Percentiles rank a stretch among this genome's conserved stretches.
These are phyloP conservation scores for Rhodosporidiobolus odoratus DNA, from an alignment of 768 basidiomycete species.

Conservation along the genomic window DNA sequence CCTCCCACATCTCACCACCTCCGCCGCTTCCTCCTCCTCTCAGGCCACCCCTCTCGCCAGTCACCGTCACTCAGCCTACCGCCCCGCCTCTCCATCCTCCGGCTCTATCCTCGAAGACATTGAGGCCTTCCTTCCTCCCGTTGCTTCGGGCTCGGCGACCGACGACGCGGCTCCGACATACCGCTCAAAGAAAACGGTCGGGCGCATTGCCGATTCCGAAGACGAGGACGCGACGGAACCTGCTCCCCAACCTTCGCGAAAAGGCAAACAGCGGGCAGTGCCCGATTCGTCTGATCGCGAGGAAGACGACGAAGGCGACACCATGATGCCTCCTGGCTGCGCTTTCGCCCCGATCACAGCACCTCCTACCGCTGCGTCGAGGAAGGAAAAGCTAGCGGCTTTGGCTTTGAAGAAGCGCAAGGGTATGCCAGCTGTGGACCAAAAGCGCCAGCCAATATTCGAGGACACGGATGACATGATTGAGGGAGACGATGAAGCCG, in stretches of 20 bases:
- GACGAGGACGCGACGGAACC: constrained; percentile 16
- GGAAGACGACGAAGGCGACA: neutral
- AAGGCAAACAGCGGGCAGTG: neutral
- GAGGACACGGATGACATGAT: constrained; percentile 8
- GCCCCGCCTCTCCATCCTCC: neutral
- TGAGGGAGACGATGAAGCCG: neutral
- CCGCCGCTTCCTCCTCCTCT: neutral
- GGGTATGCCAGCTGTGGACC: neutral
- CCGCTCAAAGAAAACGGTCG: neutral
- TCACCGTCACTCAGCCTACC: neutral
- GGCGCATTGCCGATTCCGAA: constrained; percentile 26
- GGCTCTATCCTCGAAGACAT: neutral
- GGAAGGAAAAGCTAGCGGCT: neutral
- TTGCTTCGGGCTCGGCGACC: neutral
- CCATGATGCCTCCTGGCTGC: neutral
- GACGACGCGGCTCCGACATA: neutral
- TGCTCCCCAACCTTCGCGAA: neutral
- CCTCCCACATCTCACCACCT: constrained; percentile 16
- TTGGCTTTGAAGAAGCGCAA: constrained; percentile 8
- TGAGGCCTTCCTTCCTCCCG: neutral
- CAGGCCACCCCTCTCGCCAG: neutral
- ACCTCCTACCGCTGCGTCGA: neutral
- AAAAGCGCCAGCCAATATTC: neutral
- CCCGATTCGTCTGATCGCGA: constrained; percentile 8
- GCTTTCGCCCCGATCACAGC: neutral